Conservation (phyloP, 2,329 filamentous ascomycete species). For the Aureobasidium sp. region DNA sequence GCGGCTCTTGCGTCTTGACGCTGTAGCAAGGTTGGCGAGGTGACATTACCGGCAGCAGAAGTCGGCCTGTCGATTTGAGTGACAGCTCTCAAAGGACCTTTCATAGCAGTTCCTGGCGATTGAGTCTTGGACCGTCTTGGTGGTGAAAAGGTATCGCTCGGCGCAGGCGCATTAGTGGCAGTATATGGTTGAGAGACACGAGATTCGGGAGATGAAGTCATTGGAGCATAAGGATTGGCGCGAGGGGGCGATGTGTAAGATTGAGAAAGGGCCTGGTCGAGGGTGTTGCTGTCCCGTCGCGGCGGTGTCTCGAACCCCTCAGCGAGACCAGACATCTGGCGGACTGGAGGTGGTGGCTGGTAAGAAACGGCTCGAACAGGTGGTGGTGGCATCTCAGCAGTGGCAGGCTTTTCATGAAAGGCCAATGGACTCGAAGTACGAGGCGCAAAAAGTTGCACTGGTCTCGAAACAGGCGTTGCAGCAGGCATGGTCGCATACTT, state of each 20-base stretch:
- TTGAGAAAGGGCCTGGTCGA: background rate
- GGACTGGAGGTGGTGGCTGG: conserved; percentile 5
- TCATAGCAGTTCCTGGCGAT: conserved; percentile 50
- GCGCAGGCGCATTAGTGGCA: background rate
- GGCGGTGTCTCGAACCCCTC: conserved; percentile 5
- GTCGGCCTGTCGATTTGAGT: conserved; percentile 45
- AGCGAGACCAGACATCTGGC: background rate
- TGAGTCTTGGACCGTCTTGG: conserved; percentile 50
- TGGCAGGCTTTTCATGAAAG: conserved; percentile 31
- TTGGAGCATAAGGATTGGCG: conserved; percentile 1
- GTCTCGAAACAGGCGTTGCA: conserved; percentile 26
- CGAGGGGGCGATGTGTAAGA: conserved; percentile 11
- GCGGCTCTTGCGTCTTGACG: conserved; percentile 30
- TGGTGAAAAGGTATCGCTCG: conserved; percentile 24
- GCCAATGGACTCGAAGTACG: conserved; percentile 59
- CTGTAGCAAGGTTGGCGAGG: conserved; percentile 31
- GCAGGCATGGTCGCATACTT: conserved; percentile 34
- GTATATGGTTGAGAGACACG: background rate
- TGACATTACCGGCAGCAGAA: conserved; percentile 33
- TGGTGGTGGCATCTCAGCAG: conserved; percentile 21
- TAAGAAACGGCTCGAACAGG: conserved; percentile 12
- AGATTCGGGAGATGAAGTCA: conserved; percentile 10
- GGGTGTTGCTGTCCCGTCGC: conserved; percentile 1
- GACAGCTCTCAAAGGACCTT: conserved; percentile 38
- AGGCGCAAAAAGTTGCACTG: conserved; percentile 50